Percentiles rank a stretch among this genome's conserved stretches.
phyloP scores from a whole-genome alignment of 495 filamentous ascomycete genomes.

The Xylaria bambusicola region DNA sequence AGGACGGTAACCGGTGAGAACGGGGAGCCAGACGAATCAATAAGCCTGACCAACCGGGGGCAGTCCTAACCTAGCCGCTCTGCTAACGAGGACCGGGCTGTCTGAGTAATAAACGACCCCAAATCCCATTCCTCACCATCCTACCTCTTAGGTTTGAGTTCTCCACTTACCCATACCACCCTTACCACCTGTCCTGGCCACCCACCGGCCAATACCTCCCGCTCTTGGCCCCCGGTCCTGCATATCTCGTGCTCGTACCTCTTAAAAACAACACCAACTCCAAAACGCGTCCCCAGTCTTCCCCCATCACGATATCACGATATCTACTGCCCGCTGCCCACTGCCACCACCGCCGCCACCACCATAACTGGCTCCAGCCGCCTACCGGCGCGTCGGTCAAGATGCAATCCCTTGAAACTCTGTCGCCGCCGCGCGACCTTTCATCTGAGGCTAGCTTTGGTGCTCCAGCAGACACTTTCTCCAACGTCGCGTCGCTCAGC shows the following conservation, averaged over 20 bases:
- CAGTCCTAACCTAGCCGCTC: slow-evolving; percentile 6
- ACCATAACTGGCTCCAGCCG: background rate
- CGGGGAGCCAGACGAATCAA: background rate
- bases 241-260: slow-evolving; percentile 18
- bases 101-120: background rate
- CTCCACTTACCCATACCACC: slow-evolving; percentile 14
- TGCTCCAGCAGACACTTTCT: slow-evolving; percentile 41
- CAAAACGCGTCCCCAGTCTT: slow-evolving; percentile 18
- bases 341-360: background rate
- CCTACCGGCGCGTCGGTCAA: slow-evolving; percentile 24
- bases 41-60: background rate
- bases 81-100: background rate
- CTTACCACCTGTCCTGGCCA: slow-evolving; percentile 7
- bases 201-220: slow-evolving; percentile 20
- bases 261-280: slow-evolving; percentile 18
- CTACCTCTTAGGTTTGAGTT: slow-evolving; percentile 5
- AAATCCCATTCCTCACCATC: slow-evolving; percentile 4
- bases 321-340: slow-evolving; percentile 1
- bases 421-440: slow-evolving; percentile 32
- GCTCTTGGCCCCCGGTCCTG: slow-evolving; percentile 18
- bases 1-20: background rate
- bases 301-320: slow-evolving; percentile 19
- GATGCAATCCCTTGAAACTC: slow-evolving; percentile 27
- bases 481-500: slow-evolving; percentile 46
- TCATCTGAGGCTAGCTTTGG: slow-evolving; percentile 33